Base-by-base conservation (phyloP, 768 basidiomycete genomes). In the Serendipita vermifera region DNA sequence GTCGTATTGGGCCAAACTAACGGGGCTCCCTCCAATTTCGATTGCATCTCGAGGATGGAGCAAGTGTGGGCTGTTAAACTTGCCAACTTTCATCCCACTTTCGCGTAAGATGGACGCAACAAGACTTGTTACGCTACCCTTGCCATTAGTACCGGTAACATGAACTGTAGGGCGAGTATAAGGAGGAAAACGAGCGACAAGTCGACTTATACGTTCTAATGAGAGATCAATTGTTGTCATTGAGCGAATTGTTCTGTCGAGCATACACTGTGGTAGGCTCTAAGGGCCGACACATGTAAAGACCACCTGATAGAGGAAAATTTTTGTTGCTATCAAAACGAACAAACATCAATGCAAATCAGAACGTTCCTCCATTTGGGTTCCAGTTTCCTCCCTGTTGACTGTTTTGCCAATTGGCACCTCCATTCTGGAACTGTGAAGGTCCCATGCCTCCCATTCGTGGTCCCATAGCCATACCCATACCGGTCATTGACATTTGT, bases 121-220 rank as follows among this genome's bases (percentile, higher is more conserved):
- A 33, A 91, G 72, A 3, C 84, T 83, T 1, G 90, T 82, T 11
- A 94, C 89, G 62, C 88, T 93, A 33, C 96, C 96, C 68, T 98
- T 99, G 6, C 94, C 94, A 69, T 99, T 98, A 0, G 96, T 99
- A 0, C 96, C 96, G 5, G 91, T 82, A 57, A 98, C 77, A 64
- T 99, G 96, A 33, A 87, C 73, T 0, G 91, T 89, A 0, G 91
- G 94, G 2, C 87, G 77, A 0, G 74, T 79, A 64, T 86, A 84
- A 0, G 73, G 69, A 0, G 79, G 80, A 3, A 94, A 69, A 61
- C 74, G 63, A 2, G 66, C 57, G 32, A 83, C 74, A 0, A 91
- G 73, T 2, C 57, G 66, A 38, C 65, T 63, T 33, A 89, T 73
- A 5, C 83, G 77, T 55, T 80, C 73, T 2, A 89, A 73, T 11